These are phyloP conservation scores for Paramecium pentaurelia DNA, from an alignment of 73 alveolate genomes.

Conservation along the genomic window DNA sequence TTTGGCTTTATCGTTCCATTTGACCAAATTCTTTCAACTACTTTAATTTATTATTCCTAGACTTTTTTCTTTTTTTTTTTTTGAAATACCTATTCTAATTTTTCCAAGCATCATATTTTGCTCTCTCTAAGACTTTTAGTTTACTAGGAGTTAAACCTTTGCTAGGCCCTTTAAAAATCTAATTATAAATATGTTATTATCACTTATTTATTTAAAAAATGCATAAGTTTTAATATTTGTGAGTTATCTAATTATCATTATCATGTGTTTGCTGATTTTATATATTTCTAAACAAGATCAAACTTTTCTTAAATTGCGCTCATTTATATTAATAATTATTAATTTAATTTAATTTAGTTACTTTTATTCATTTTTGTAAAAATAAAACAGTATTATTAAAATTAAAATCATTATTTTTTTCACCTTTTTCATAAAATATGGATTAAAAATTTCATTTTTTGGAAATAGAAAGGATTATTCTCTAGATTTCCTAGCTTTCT, in stretches of 20 bases:
- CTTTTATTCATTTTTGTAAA: no score
- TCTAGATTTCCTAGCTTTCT: no score
- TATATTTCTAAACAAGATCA: neutral
- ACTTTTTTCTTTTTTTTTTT: neutral
- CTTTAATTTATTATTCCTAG: conserved; percentile 64
- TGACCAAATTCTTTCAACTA: conserved; percentile 51
- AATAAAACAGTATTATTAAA: no score
- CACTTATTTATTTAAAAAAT: conserved; percentile 61
- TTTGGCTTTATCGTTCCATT: conserved; percentile 38
- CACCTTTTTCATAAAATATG: no score
- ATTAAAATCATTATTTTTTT: no score
- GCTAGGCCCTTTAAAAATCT: conserved; percentile 74
- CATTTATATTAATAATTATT: conserved; percentile 32
- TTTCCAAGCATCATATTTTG: conserved; percentile 88
- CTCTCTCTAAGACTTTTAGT: conserved; percentile 79
- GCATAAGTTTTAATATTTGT: conserved; percentile 59
- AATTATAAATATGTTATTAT: neutral
- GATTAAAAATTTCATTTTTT: no score
- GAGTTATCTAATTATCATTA: neutral
- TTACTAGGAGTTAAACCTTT: conserved; percentile 76
- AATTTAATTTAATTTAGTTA: neutral
- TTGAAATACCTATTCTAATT: neutral
- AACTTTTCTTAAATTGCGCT: neutral
- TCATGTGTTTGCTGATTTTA: neutral
- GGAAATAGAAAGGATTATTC: no score